Evolutionary conservation across 2,329 filamentous ascomycete genomes (phyloP), one percentile per base, ranked within the genome.

Genomic region (Cryphonectria naterciae): DNA sequence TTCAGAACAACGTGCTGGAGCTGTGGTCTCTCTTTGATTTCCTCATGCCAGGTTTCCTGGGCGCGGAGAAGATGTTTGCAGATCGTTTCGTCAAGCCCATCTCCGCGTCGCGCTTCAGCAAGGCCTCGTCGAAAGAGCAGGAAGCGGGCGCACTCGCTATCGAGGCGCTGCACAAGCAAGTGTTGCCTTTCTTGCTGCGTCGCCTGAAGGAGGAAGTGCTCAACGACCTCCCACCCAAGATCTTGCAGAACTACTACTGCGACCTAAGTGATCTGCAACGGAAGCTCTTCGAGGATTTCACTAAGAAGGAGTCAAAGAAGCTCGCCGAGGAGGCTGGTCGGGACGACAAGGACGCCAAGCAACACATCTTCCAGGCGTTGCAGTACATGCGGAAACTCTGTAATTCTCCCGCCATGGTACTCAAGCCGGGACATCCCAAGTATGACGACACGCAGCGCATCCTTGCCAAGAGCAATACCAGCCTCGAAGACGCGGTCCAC

Each of bases 381-480:
- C 97, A 99, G 80, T 99, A 99, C 82, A 99, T 99, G 97, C 94
- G 97, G 73, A 98, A 98, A 83, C 89, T 99, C 7, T 99, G 96
- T 87, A 99, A 99, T 80, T 98, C 96, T 3, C 96, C 96, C 0
- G 94, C 96, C 0, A 87, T 99, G 74, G 96, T 99, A 13, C 93
- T 99, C 86, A 98, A 98, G 78, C 94, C 96, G 67, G 93, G 91
- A 25, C 95, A 97, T 81, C 93, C 92, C 78, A 89, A 96, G 74
- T 99, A 97, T 80, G 93, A 94, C 22, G 91, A 95, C 25, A 95
- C 95, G 4, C 94, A 97, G 79, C 89, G 89, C 66, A 89, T 94
- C 75, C 87, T 99, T 28, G 87, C 89, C 65, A 91, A 90, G 78
- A 91, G 95, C 78, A 91, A 93, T 71, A 95, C 94, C 0, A 92